phyloP scores from a whole-genome alignment of 2,329 filamentous ascomycete genomes.

The Aspergillus sp. region DNA sequence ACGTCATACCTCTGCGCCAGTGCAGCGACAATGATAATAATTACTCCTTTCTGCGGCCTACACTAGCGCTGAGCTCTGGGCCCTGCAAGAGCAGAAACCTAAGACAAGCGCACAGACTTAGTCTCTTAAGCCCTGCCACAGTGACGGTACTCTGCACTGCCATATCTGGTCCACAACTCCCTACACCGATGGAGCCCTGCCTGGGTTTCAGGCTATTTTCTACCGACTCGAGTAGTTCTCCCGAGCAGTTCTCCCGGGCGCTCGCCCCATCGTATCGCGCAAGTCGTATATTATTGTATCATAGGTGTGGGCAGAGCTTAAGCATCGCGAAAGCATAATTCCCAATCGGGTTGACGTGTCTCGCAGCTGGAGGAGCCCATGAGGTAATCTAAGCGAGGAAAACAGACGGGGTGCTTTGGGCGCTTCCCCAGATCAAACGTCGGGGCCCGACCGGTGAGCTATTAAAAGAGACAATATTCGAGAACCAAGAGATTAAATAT shows the following conservation, averaged over 20 bases:
- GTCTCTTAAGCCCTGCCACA: neutral
- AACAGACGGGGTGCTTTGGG: neutral
- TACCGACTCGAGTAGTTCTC: too few relatives aligned
- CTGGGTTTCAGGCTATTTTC: too few relatives aligned
- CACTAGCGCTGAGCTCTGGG: conserved; percentile 5
- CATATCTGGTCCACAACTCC: neutral
- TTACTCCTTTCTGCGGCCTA: neutral
- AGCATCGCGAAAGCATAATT: conserved; percentile 3
- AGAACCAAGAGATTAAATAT: neutral
- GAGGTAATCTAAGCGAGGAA: neutral
- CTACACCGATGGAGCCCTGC: neutral
- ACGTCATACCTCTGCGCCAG: neutral
- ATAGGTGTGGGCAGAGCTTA: neutral
- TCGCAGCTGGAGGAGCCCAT: neutral
- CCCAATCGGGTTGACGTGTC: conserved; percentile 9
- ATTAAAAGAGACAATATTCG: neutral
- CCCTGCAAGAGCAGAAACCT: neutral
- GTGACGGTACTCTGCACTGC: neutral
- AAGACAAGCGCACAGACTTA: conserved; percentile 2
- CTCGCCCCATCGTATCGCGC: neutral
- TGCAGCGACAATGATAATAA: neutral
- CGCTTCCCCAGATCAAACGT: neutral
- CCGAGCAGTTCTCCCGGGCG: too few relatives aligned
- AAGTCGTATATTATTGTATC: neutral
- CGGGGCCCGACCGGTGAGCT: neutral